These are phyloP conservation scores for Rhodocollybia butyracea DNA, from an alignment of 768 basidiomycete genomes.

Conservation along the genomic window DNA sequence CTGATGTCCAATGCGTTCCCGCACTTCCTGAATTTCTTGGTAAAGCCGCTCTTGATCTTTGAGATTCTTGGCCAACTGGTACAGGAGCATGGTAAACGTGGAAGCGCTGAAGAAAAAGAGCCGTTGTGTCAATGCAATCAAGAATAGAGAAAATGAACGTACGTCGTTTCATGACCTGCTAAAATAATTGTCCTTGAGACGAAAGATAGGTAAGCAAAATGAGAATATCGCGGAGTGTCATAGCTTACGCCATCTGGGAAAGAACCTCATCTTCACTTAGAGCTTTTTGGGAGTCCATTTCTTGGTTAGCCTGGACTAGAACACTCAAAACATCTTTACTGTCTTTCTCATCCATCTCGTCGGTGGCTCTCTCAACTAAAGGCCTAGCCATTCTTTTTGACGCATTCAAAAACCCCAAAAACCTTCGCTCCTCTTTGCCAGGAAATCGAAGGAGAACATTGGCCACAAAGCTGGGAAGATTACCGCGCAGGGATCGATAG, in stretches of 20 bases:
- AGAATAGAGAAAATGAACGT: too few species aligned
- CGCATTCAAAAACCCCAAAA: not conserved
- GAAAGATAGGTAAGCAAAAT: not conserved
- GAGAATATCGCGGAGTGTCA: not conserved
- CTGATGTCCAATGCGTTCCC: conserved; percentile 8
- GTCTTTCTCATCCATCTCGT: not conserved
- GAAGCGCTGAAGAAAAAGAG: conserved; percentile 17
- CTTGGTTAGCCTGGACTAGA: conserved; percentile 49
- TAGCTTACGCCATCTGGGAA: conserved; percentile 38
- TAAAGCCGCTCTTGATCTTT: conserved; percentile 60
- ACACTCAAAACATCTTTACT: conserved; percentile 1
- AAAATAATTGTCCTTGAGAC: not conserved
- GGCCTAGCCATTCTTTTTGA: conserved; percentile 1
- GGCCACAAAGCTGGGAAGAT: not conserved
- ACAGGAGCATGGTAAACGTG: conserved; percentile 55
- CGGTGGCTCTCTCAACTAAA: not conserved
- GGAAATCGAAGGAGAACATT: not conserved
- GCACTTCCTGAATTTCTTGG: conserved; percentile 41
- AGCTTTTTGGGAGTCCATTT: conserved; percentile 37
- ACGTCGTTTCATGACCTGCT: conserved; percentile 52
- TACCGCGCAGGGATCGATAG: not conserved
- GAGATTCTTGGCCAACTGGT: conserved; percentile 57
- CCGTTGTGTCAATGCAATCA: too few species aligned
- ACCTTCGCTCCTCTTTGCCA: not conserved
- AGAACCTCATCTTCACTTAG: conserved; percentile 48